These are phyloP conservation scores for Astragalus glycyphyllos DNA, from an alignment of 306 rosid species.

Conservation along the genomic window DNA sequence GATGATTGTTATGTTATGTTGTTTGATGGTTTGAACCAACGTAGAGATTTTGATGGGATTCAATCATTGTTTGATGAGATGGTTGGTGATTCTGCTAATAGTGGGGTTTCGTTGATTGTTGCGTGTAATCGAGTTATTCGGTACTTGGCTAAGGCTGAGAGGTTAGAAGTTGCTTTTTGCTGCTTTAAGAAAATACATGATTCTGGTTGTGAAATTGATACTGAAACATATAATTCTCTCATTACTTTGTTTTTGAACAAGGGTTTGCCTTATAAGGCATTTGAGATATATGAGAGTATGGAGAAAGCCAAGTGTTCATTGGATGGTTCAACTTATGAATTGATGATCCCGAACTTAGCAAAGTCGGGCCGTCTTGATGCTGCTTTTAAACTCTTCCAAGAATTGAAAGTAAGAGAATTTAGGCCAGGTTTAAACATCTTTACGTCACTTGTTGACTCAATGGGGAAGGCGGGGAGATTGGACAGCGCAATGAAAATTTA, in stretches of 20 bases:
- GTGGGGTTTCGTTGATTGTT: constrained; percentile 51
- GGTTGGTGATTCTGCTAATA: constrained; percentile 67
- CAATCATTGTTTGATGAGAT: constrained; percentile 84
- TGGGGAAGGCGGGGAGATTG: constrained; percentile 96
- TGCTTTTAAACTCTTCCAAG: constrained; percentile 84
- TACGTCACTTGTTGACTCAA: constrained; percentile 83
- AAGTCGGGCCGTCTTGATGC: constrained; percentile 96
- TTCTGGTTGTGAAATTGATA: constrained; percentile 66
- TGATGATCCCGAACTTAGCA: constrained; percentile 91
- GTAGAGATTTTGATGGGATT: constrained; percentile 77
- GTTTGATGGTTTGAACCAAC: constrained; percentile 76
- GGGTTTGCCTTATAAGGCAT: constrained; percentile 93
- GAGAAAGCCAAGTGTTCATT: constrained; percentile 62
- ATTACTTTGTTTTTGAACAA: constrained; percentile 79
- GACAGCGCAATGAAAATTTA: constrained; percentile 83
- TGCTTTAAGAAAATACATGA: constrained; percentile 86
- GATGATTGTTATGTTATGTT: constrained; percentile 74
- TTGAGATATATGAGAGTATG: constrained; percentile 94
- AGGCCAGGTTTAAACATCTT: constrained; percentile 69
- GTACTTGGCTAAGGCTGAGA: constrained; percentile 87
- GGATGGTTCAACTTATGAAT: constrained; percentile 83
- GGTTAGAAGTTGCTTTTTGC: constrained; percentile 83
- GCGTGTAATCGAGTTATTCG: constrained; percentile 80
- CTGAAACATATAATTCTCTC: constrained; percentile 78
- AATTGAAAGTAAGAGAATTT: constrained; percentile 75